Percentiles rank a stretch among this genome's conserved stretches.
phyloP scores from a whole-genome alignment of 2,329 filamentous ascomycete species.

The Aspergillus awamori region DNA sequence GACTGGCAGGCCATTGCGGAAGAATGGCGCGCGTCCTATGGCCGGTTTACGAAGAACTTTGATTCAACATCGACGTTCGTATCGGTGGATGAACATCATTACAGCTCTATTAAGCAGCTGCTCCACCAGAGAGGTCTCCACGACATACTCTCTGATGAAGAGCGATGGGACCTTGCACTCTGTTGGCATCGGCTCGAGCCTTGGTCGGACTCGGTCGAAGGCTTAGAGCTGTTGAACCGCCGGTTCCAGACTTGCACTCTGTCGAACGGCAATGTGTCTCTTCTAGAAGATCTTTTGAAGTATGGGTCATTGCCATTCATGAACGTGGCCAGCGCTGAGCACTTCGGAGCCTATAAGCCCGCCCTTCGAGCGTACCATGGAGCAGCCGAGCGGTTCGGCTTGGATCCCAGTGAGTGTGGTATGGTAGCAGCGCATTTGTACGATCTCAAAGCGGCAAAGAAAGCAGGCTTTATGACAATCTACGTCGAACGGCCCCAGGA shows the following conservation, averaged over 20 bases:
- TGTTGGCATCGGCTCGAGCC: constrained; percentile 73
- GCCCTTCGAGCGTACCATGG: constrained; percentile 68
- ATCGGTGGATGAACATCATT: constrained; percentile 73
- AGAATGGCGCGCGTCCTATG: constrained; percentile 70
- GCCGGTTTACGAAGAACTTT: constrained; percentile 58
- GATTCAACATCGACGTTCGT: constrained; percentile 57
- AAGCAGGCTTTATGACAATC: constrained; percentile 67
- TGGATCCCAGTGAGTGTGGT: constrained; percentile 64
- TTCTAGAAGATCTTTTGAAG: constrained; percentile 67
- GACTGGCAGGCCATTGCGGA: constrained; percentile 69
- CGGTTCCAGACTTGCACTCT: constrained; percentile 66
- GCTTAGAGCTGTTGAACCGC: constrained; percentile 60
- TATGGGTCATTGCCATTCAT: constrained; percentile 65
- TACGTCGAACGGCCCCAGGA: constrained; percentile 72
- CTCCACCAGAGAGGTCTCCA: constrained; percentile 59
- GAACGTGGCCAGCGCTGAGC: constrained; percentile 66
- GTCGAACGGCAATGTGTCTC: constrained; percentile 71
- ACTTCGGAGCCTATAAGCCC: constrained; percentile 77
- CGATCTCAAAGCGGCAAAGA: constrained; percentile 69
- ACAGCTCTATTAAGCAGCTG: constrained; percentile 62
- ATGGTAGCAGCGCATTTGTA: constrained; percentile 77
- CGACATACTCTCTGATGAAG: constrained; percentile 63
- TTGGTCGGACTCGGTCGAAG: constrained; percentile 65
- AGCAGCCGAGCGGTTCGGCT: constrained; percentile 61
- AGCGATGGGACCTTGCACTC: constrained; percentile 63